These are phyloP conservation scores for Gilbertella persicaria DNA, from an alignment of 371 early-diverging fungal species.

Conservation along the genomic window DNA sequence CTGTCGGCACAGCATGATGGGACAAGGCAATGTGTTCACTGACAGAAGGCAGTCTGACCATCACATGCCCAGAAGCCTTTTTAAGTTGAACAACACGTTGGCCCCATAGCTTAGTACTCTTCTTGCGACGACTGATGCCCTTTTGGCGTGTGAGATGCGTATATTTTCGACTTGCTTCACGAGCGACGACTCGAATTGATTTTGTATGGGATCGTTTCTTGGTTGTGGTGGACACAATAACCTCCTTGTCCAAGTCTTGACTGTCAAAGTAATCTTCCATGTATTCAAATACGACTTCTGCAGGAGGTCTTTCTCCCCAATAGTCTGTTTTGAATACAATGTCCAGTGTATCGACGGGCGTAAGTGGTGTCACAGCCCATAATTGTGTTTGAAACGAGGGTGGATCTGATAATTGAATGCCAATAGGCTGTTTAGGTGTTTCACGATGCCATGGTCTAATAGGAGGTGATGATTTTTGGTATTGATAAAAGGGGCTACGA, in stretches of 20 bases:
- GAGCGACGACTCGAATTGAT: slow-evolving; percentile 54
- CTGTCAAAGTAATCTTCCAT: slow-evolving; percentile 77
- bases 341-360: too few relatives aligned
- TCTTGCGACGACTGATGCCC: slow-evolving; percentile 45
- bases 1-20: slow-evolving; percentile 13
- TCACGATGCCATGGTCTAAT: slow-evolving; percentile 29
- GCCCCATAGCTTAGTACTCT: slow-evolving; percentile 60
- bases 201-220: slow-evolving; percentile 34
- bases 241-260: slow-evolving; percentile 76
- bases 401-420: slow-evolving; percentile 41
- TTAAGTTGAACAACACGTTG: slow-evolving; percentile 44
- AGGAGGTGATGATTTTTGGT: slow-evolving; percentile 13
- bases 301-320: slow-evolving; percentile 77
- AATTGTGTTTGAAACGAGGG: slow-evolving; percentile 19
- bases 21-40: slow-evolving; percentile 17
- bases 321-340: slow-evolving; percentile 27
- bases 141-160: slow-evolving; percentile 12
- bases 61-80: slow-evolving; percentile 17
- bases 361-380: slow-evolving; percentile 6
- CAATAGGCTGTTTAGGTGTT: slow-evolving; percentile 22
- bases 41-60: slow-evolving; percentile 15
- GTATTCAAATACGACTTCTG: slow-evolving; percentile 73
- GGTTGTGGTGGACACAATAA: slow-evolving; percentile 31
- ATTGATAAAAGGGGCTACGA: slow-evolving; percentile 1
- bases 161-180: slow-evolving; percentile 43